A percentile compares a stretch with the other conserved stretches of the same genome.
phyloP scores from a whole-genome alignment of 495 filamentous ascomycete species.

The Cercophora scortea region DNA sequence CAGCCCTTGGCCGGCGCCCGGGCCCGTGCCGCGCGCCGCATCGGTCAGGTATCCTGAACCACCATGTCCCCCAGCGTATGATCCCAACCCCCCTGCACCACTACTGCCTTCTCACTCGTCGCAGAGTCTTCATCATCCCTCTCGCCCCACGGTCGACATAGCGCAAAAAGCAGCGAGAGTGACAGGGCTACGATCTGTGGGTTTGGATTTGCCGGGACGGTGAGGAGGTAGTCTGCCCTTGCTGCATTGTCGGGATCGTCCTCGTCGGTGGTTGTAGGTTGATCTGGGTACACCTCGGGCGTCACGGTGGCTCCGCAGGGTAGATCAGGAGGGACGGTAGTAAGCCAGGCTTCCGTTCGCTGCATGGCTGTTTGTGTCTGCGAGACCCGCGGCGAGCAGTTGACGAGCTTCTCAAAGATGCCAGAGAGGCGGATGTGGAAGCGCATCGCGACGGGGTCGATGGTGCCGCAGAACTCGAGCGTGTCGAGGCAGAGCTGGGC shows the following conservation, averaged over 20 bases:
- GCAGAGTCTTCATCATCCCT: background rate
- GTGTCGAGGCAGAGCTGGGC: constrained; percentile 17
- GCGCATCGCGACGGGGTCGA: constrained; percentile 15
- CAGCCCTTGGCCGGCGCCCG: background rate
- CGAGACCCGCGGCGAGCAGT: background rate
- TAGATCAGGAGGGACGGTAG: background rate
- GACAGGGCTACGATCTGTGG: constrained; percentile 2
- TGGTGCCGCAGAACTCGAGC: constrained; percentile 14
- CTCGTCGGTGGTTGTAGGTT: background rate
- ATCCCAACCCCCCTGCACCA: background rate
- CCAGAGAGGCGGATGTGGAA: constrained; percentile 14
- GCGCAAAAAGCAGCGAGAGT: constrained; percentile 8
- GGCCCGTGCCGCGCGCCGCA: too few relatives aligned
- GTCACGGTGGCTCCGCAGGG: too few relatives aligned
- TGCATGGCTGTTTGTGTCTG: background rate
- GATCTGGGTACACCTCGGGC: constrained; percentile 9
- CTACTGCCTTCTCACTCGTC: background rate
- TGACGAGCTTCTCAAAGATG: constrained; percentile 8
- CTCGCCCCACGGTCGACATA: constrained; percentile 17
- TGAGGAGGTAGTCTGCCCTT: constrained; percentile 10
- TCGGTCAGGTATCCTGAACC: too few relatives aligned
- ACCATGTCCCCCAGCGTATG: too few relatives aligned
- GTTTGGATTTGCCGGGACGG: constrained; percentile 6
- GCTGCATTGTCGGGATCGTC: background rate
- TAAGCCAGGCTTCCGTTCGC: constrained; percentile 15